These are phyloP conservation scores for Fomitopsis palustris DNA, from an alignment of 1,284 basidiomycete species.

Conservation along the genomic window DNA sequence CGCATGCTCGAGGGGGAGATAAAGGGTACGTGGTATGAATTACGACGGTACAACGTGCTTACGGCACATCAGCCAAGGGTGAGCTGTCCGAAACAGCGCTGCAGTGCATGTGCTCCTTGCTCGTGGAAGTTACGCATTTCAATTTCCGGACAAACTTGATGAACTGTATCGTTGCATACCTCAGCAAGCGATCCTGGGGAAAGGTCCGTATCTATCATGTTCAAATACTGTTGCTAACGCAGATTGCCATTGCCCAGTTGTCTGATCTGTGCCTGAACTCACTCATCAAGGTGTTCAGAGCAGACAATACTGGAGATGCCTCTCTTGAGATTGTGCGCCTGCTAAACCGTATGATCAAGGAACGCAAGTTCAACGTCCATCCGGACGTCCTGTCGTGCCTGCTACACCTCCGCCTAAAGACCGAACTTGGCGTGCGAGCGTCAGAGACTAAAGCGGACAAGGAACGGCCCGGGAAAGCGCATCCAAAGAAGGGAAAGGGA, in stretches of 20 bases:
- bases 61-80: conserved; percentile 54
- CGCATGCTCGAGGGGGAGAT: conserved; percentile 83
- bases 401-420: conserved; percentile 83
- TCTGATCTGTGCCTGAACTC: conserved; percentile 83
- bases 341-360: conserved; percentile 95
- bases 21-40: conserved; percentile 60
- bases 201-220: conserved; percentile 47
- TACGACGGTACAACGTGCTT: conserved; percentile 5
- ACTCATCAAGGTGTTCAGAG: conserved; percentile 77
- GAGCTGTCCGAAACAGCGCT: conserved; percentile 73
- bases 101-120: conserved; percentile 84
- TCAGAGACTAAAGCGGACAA: conserved; percentile 66
- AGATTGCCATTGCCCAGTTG: conserved; percentile 38
- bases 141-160: conserved; percentile 96
- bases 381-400: conserved; percentile 87
- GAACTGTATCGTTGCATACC: conserved; percentile 77
- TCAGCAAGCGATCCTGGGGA: conserved; percentile 89
- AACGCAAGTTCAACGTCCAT: conserved; percentile 87
- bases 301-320: conserved; percentile 75
- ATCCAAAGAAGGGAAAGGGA: conserved; percentile 54
- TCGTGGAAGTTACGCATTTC: conserved; percentile 89
- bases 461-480: conserved; percentile 31
- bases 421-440: conserved; percentile 80
- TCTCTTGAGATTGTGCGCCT: conserved; percentile 90
- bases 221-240: not conserved